These are phyloP conservation scores for Amauroascus niger DNA, from an alignment of 2,329 filamentous ascomycete genomes.

Conservation along the genomic window DNA sequence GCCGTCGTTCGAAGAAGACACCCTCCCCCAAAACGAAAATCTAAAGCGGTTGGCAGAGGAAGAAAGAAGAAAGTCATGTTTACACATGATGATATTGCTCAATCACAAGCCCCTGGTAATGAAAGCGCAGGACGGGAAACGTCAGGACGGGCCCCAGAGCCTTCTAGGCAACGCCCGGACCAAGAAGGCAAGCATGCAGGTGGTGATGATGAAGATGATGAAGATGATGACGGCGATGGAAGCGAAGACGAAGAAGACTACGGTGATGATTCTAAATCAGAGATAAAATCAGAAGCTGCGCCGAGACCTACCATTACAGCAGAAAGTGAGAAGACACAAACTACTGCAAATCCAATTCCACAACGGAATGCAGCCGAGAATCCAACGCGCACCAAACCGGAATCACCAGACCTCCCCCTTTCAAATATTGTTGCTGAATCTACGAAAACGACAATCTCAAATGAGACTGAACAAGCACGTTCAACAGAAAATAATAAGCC, in stretches of 20 bases:
- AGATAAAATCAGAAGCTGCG: conserved; percentile 18
- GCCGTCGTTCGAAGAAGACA: conserved; percentile 49
- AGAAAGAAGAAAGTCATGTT: conserved; percentile 63
- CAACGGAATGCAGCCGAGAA: conserved; percentile 2
- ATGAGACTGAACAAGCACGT: conserved; percentile 7
- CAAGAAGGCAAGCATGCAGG: background rate
- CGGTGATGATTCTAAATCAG: conserved; percentile 38
- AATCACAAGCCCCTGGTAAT: conserved; percentile 33
- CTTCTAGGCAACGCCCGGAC: conserved; percentile 25
- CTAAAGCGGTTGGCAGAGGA: conserved; percentile 67
- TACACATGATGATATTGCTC: conserved; percentile 35
- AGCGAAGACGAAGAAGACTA: conserved; percentile 45
- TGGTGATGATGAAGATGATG: conserved; percentile 41
- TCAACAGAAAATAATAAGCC: background rate
- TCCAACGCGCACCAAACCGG: background rate
- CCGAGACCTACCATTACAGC: conserved; percentile 24
- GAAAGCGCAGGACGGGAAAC: conserved; percentile 24
- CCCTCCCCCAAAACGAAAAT: conserved; percentile 69
- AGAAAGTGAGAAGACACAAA: conserved; percentile 15
- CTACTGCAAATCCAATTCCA: background rate
- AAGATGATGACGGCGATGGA: conserved; percentile 36
- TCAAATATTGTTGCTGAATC: background rate
- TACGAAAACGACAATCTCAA: conserved; percentile 18
- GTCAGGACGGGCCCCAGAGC: conserved; percentile 27
- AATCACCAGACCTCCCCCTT: conserved; percentile 4